Evolutionary conservation across 306 rosid genomes (phyloP), one percentile per base, ranked within the genome.

Genomic region (Lathyrus tuberosus): DNA sequence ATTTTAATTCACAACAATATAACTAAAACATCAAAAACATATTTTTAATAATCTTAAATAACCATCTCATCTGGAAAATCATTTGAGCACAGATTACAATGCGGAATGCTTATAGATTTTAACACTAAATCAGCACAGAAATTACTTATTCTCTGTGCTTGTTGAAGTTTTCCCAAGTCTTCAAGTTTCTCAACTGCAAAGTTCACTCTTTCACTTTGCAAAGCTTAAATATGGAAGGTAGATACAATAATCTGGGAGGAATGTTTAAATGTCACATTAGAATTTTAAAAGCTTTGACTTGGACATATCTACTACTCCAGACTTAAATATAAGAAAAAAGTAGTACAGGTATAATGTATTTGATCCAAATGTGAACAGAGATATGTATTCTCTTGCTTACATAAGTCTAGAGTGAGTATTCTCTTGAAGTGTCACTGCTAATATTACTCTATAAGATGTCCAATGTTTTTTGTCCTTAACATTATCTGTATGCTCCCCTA

Each of bases 121-220:
- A 24, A 43, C 18, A 17, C 40, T 20, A 42, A 65, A 40, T 10
- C 62, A 52, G 37, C 56, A 63, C 41, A 24, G 8, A 22, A 63
- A 63, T 28, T 26, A 10, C 16, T 12, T 18, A 18, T 20, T 58
- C 62, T 61, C 37, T 8, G 10, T 57, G 59, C 76, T 22, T 59
- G 51, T 66, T 44, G 42, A 44, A 46, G 53, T 31, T 75, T 28
- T 42, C 57, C 10, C 44, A 41, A 31, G 56, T 40, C 31, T 37
- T 51, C 56, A 70, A 41, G 24, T 43, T 58, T 30, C 58, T 71
- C 46, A 58, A 58, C 35, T 71, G 44, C 67, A 53, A 54, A 11
- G 30, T 43, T 70, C 33, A 42, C 58, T 42, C 31, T 57, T 58
- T 58, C 46, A 70, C 67, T 30, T 57, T 12, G 57, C 44, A 5